phyloP scores from a whole-genome alignment of 2,329 filamentous ascomycete genomes.

The Ophiostoma quercus region DNA sequence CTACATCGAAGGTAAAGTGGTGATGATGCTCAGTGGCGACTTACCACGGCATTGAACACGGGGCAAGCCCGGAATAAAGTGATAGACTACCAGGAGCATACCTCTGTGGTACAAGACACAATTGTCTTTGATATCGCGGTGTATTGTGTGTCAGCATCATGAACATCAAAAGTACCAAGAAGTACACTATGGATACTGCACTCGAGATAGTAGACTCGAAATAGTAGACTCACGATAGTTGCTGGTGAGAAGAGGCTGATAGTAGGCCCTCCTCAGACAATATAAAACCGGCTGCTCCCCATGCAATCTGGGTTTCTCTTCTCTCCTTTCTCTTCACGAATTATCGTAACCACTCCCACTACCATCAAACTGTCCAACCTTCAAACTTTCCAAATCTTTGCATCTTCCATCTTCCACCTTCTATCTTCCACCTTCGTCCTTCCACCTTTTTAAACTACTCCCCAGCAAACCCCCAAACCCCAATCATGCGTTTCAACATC shows the following conservation, averaged over 20 bases:
- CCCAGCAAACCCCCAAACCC: background rate
- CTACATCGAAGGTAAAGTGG: background rate
- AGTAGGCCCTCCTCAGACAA: background rate
- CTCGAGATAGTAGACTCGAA: background rate
- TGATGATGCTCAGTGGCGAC: background rate
- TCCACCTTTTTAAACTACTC: background rate
- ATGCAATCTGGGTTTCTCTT: background rate
- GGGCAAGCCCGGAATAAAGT: too few species aligned
- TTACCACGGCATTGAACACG: too few species aligned
- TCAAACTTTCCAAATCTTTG: background rate
- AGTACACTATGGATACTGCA: background rate
- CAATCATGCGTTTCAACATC: background rate
- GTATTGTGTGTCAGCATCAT: too few species aligned
- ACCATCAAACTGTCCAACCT: too few species aligned
- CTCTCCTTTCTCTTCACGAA: background rate
- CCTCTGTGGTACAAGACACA: too few species aligned
- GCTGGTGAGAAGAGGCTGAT: background rate
- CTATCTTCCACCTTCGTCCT: too few species aligned
- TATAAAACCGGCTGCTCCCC: background rate
- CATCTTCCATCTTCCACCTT: too few species aligned
- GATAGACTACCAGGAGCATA: too few species aligned
- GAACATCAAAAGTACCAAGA: background rate
- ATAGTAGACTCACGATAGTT: background rate
- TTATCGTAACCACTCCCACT: background rate
- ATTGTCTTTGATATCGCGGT: too few species aligned